These are phyloP conservation scores for Trichoderma gamsii DNA, from an alignment of 495 filamentous ascomycete genomes.

Conservation along the genomic window DNA sequence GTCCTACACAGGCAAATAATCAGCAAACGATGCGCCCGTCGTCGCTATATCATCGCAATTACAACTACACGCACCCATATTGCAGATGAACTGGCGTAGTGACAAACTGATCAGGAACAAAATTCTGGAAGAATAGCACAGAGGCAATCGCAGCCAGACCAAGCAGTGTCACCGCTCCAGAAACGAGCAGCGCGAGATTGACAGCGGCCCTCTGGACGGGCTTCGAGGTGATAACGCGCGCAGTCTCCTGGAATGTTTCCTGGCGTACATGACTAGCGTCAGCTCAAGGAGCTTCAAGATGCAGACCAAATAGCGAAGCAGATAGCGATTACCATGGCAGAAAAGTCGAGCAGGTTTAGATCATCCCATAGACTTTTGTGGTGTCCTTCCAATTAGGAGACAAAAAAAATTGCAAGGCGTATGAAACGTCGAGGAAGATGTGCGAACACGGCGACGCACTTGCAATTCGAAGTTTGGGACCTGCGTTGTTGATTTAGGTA, in stretches of 20 bases:
- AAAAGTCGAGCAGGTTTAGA: background rate
- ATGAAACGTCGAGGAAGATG: background rate
- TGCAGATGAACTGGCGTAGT: slow-evolving; percentile 69
- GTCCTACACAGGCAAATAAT: slow-evolving; percentile 24
- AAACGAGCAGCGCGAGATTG: slow-evolving; percentile 56
- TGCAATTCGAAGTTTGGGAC: too few relatives aligned
- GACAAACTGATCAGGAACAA: slow-evolving; percentile 65
- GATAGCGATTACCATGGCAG: background rate
- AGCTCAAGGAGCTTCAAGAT: background rate
- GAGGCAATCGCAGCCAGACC: slow-evolving; percentile 62
- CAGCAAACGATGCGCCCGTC: background rate
- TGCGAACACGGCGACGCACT: background rate
- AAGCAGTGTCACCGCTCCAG: slow-evolving; percentile 53
- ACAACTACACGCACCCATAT: slow-evolving; percentile 55
- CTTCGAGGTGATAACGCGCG: slow-evolving; percentile 55
- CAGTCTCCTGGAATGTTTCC: slow-evolving; percentile 26
- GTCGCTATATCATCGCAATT: background rate
- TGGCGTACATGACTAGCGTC: background rate
- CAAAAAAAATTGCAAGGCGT: background rate
- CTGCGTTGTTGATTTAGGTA: background rate
- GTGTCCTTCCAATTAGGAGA: background rate
- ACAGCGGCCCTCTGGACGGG: slow-evolving; percentile 66
- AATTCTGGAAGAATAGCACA: slow-evolving; percentile 70
- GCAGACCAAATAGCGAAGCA: background rate
- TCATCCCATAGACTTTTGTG: background rate